Conservation (phyloP, 306 rosid genomes). For the Ormosia emarginata region DNA sequence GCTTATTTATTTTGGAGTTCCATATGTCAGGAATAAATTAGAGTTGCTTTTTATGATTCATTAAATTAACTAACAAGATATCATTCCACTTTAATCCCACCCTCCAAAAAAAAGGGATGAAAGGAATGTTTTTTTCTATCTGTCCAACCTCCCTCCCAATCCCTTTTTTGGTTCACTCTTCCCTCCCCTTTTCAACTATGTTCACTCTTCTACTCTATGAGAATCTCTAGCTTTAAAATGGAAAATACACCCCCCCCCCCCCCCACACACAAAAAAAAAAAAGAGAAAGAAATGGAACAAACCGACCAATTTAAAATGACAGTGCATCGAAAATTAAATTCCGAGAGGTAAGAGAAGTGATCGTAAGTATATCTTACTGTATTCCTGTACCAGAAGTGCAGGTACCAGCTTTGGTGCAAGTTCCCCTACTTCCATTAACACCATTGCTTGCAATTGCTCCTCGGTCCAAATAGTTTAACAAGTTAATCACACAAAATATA, state of each 20-base stretch:
- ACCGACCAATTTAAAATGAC: background rate
- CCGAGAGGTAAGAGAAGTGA: background rate
- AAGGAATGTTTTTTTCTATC: background rate
- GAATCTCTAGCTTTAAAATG: background rate
- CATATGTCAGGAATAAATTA: background rate
- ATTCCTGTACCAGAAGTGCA: conserved; percentile 81
- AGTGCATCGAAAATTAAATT: background rate
- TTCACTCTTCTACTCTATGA: background rate
- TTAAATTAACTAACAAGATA: background rate
- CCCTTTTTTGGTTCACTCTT: background rate
- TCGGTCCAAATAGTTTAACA: conserved; percentile 83
- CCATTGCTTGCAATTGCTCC: conserved; percentile 97
- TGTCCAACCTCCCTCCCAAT: background rate
- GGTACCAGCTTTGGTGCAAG: conserved; percentile 51
- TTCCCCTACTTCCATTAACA: conserved; percentile 71
- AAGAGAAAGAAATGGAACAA: background rate
- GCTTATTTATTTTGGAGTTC: background rate
- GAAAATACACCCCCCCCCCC: background rate
- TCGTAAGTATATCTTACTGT: conserved; percentile 59
- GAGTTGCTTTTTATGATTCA: background rate
- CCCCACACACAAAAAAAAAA: no score
- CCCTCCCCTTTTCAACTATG: background rate
- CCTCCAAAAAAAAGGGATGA: background rate
- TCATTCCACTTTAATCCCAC: background rate
- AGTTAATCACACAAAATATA: conserved; percentile 71